Evolutionary conservation across 768 basidiomycete genomes (phyloP).

Genomic region (Cystofilobasidium macerans): DNA sequence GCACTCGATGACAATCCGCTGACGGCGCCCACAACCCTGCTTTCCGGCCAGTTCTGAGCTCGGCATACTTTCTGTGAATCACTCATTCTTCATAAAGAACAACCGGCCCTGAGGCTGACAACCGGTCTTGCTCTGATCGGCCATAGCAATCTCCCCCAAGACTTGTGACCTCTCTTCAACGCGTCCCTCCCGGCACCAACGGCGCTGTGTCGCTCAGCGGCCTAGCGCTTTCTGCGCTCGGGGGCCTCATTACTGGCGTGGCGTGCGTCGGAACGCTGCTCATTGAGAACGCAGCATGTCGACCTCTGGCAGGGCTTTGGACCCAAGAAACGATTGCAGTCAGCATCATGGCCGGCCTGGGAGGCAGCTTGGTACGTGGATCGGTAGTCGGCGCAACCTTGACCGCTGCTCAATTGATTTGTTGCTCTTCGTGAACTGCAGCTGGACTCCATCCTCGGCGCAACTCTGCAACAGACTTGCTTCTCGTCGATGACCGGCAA

Average conservation of each 20-base stretch:
- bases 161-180: background rate
- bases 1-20: too few relatives aligned
- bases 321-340: background rate
- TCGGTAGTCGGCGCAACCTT: background rate
- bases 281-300: background rate
- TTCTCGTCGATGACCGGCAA: background rate
- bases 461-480: background rate
- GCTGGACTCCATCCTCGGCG: background rate
- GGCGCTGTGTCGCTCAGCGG: background rate
- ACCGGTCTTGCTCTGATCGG: too few relatives aligned
- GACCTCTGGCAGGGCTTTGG: background rate
- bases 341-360: background rate
- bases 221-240: background rate
- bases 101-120: background rate
- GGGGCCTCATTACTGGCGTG: background rate
- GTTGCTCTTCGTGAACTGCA: background rate
- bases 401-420: background rate
- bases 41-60: background rate
- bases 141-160: background rate
- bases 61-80: background rate
- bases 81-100: background rate
- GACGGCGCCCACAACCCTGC: background rate
- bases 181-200: background rate
- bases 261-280: background rate
- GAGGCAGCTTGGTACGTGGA: background rate